Conservation (phyloP, 805 yeast species). For the Candida ponderosae region DNA sequence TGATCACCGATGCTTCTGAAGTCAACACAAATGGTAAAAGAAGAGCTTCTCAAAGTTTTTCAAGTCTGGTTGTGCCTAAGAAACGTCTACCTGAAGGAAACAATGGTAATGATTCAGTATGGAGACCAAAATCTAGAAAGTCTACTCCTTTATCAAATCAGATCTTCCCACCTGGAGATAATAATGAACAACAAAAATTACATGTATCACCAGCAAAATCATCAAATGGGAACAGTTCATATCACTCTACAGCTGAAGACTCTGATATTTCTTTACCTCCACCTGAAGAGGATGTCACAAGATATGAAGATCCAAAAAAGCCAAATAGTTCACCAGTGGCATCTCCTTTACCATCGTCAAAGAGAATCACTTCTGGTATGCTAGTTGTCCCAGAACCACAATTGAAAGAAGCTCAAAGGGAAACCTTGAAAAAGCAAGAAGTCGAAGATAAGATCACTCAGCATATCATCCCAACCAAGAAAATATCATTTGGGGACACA, state of each 20-base stretch:
- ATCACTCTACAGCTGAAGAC: constrained; percentile 21
- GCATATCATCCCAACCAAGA: constrained; percentile 16
- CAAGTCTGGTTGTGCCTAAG: constrained; percentile 18
- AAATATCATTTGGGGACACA: too few species aligned
- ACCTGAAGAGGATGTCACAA: constrained; percentile 14
- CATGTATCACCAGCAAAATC: constrained; percentile 2
- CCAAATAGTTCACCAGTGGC: constrained; percentile 7
- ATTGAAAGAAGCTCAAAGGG: constrained; percentile 30
- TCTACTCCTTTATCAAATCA: constrained; percentile 34
- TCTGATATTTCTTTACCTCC: constrained; percentile 24
- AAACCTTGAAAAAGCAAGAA: constrained; percentile 30
- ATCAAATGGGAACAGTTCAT: constrained; percentile 20
- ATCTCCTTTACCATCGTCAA: constrained; percentile 18
- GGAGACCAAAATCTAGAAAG: constrained; percentile 19
- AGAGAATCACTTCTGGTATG: constrained; percentile 37
- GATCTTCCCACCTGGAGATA: constrained; percentile 21
- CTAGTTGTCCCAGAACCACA: constrained; percentile 35
- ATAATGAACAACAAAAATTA: not conserved
- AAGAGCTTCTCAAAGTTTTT: constrained; percentile 13
- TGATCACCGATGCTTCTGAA: constrained; percentile 13
- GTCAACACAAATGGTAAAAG: not conserved
- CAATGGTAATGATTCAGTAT: constrained; percentile 5
- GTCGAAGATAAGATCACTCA: constrained; percentile 16
- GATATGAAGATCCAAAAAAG: constrained; percentile 18
- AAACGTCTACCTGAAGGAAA: constrained; percentile 9